These are phyloP conservation scores for Boechera stricta DNA, from an alignment of 345 rosid genomes.

Conservation along the genomic window DNA sequence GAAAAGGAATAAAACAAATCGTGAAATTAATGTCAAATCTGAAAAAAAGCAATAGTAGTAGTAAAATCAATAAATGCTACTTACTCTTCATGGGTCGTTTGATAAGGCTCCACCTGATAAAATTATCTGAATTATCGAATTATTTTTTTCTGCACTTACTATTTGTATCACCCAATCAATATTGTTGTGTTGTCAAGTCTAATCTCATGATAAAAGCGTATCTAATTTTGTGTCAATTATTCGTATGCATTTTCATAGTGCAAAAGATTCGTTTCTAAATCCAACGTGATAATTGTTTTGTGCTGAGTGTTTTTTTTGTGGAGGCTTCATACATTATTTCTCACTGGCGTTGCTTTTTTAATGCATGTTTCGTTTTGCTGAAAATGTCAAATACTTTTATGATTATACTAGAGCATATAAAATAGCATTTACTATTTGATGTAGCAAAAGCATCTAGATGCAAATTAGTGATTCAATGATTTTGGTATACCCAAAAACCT, in stretches of 20 bases:
- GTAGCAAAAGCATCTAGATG: background rate
- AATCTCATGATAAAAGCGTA: slow-evolving; percentile 19
- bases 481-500: background rate
- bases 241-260: slow-evolving; percentile 25
- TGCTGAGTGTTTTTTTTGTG: slow-evolving; percentile 4
- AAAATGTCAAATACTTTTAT: background rate
- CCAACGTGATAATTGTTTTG: slow-evolving; percentile 40
- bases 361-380: slow-evolving; percentile 11
- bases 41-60: slow-evolving; percentile 25
- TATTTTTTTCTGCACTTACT: slow-evolving; percentile 13
- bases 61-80: slow-evolving; percentile 23
- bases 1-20: slow-evolving; percentile 33
- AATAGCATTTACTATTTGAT: background rate
- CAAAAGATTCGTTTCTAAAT: slow-evolving; percentile 10
- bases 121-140: slow-evolving; percentile 18
- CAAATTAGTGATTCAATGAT: background rate
- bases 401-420: background rate
- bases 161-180: slow-evolving; percentile 13
- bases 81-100: slow-evolving; percentile 21
- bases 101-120: slow-evolving; percentile 31
- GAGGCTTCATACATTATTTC: slow-evolving; percentile 22
- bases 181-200: slow-evolving; percentile 12
- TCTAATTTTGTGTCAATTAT: slow-evolving; percentile 7
- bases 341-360: slow-evolving; percentile 9
- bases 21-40: slow-evolving; percentile 46